phyloP scores from a whole-genome alignment of 75 land plant species.

The Selaginella moellendorffii region DNA sequence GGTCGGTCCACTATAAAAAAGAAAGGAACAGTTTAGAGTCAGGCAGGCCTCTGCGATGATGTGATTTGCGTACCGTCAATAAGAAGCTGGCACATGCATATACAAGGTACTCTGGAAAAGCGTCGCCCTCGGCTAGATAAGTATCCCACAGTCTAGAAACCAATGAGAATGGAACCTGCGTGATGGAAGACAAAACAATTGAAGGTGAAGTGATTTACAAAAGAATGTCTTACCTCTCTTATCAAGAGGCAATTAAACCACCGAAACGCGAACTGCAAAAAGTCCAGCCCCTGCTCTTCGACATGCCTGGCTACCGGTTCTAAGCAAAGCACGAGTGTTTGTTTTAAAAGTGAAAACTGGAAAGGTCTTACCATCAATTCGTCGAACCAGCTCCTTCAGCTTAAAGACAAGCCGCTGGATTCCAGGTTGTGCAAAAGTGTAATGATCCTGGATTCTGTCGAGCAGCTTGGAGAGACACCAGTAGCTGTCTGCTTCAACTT shows the following conservation, averaged over 20 bases:
- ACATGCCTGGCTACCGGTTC: conserved; percentile 91
- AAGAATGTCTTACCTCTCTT: conserved; percentile 56
- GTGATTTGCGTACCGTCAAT: conserved; percentile 53
- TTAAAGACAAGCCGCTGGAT: conserved; percentile 95
- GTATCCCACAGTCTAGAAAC: conserved; percentile 98
- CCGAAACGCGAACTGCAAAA: conserved; percentile 95
- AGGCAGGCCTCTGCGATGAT: neutral
- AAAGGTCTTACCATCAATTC: conserved; percentile 71
- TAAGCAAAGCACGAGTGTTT: conserved; percentile 11
- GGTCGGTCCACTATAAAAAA: conserved; percentile 86
- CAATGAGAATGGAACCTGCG: conserved; percentile 85
- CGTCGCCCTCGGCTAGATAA: conserved; percentile 97
- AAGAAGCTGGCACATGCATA: conserved; percentile 92
- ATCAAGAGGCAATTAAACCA: conserved; percentile 98
- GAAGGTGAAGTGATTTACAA: neutral
- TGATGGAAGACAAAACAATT: conserved; percentile 1
- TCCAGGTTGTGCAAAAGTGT: conserved; percentile 99
- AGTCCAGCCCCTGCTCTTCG: conserved; percentile 94
- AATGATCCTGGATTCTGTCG: conserved; percentile 99
- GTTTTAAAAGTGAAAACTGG: neutral
- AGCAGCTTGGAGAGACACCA: conserved; percentile 91
- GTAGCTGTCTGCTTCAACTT: conserved; percentile 86
- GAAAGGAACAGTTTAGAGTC: neutral
- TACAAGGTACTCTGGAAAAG: conserved; percentile 90
- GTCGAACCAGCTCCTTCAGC: conserved; percentile 83